These are phyloP conservation scores for Eucalyptus albens DNA, from an alignment of 345 rosid species.

Conservation along the genomic window DNA sequence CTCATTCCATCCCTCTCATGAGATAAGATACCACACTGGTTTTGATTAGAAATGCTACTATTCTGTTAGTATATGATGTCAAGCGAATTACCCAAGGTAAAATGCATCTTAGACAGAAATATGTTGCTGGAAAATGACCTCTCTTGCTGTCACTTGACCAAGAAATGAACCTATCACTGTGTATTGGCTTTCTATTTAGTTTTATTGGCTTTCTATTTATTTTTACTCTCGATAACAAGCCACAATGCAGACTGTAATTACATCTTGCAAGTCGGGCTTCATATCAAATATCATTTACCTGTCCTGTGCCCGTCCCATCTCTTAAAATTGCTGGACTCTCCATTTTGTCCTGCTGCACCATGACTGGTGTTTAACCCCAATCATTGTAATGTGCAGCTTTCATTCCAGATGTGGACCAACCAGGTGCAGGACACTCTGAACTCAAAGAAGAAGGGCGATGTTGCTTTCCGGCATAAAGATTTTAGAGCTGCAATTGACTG, in stretches of 20 bases:
- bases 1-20: not conserved
- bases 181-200: not conserved
- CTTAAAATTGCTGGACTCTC: not conserved
- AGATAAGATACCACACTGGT: not conserved
- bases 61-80: not conserved
- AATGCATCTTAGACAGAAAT: not conserved
- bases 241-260: not conserved
- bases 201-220: not conserved
- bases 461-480: constrained; percentile 72
- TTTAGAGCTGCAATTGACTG: constrained; percentile 55
- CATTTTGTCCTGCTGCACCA: not conserved
- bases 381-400: constrained; percentile 38
- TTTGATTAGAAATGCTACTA: not conserved
- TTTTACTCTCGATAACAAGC: not conserved
- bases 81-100: not conserved
- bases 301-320: not conserved
- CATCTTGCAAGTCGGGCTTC: not conserved
- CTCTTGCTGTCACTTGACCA: not conserved
- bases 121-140: not conserved
- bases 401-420: constrained; percentile 98
- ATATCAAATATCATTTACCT: not conserved
- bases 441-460: constrained; percentile 82
- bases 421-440: constrained; percentile 85
- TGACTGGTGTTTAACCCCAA: not conserved
- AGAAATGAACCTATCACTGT: not conserved